phyloP scores from a whole-genome alignment of 176 grass and related monocot genomes.

The Guadua angustifolia region DNA sequence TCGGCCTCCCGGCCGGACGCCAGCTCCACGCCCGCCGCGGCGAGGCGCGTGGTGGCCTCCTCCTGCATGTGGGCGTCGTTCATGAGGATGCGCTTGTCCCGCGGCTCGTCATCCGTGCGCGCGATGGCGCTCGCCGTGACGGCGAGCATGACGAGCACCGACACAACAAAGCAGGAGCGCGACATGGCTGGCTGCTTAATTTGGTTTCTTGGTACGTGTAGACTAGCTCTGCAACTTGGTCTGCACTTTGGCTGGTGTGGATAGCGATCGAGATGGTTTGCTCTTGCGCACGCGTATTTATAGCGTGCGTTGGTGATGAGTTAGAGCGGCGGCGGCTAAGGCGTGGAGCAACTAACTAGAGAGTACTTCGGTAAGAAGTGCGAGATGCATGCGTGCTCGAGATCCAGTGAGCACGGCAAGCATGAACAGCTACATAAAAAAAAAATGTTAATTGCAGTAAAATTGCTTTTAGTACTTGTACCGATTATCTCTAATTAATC shows the following conservation, averaged over 20 bases:
- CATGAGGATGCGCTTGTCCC: neutral
- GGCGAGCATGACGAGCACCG: slow-evolving; percentile 41
- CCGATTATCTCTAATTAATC: too few relatives aligned
- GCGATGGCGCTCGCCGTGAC: slow-evolving; percentile 16
- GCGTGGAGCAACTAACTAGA: slow-evolving; percentile 31
- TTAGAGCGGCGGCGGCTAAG: neutral
- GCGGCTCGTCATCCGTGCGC: neutral
- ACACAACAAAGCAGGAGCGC: slow-evolving; percentile 10
- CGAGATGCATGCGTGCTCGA: neutral
- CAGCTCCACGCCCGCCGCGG: neutral
- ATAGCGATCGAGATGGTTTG: neutral
- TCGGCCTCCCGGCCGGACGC: slow-evolving; percentile 1
- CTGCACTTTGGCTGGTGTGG: neutral
- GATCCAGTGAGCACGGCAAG: neutral
- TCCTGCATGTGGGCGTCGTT: neutral
- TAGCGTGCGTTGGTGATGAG: neutral
- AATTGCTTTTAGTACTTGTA: too few relatives aligned
- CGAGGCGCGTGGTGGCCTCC: neutral
- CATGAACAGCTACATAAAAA: neutral
- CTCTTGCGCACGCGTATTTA: neutral
- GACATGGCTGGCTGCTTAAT: slow-evolving; percentile 26
- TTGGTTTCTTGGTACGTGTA: neutral
- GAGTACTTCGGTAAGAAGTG: slow-evolving; percentile 8
- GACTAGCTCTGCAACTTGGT: too few relatives aligned
- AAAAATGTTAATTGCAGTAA: too few relatives aligned